Percentiles rank a stretch among this genome's conserved stretches.
phyloP scores from a whole-genome alignment of 2,329 filamentous ascomycete genomes.

The Trichoderma koningiopsis region DNA sequence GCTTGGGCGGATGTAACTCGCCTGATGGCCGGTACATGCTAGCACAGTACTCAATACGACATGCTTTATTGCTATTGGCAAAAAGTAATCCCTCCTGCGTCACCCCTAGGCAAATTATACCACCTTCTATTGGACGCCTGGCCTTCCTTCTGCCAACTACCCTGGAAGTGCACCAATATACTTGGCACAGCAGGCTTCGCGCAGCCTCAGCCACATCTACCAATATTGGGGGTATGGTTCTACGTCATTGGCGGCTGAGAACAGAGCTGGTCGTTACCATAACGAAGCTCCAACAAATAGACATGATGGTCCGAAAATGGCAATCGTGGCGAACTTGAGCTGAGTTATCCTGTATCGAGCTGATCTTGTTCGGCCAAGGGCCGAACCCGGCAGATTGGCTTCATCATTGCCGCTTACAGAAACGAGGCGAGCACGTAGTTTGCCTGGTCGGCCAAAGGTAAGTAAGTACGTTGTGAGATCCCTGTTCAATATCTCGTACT shows the following conservation, averaged over 20 bases:
- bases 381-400: not conserved
- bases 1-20: slow-evolving; percentile 5
- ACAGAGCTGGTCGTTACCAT: not conserved
- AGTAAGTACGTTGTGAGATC: not conserved
- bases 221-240: not conserved
- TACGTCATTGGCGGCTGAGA: not conserved
- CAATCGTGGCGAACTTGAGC: not conserved
- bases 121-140: slow-evolving; percentile 9
- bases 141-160: not conserved
- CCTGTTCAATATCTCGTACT: not conserved
- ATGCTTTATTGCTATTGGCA: not conserved
- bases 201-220: slow-evolving; percentile 5
- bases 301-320: not conserved
- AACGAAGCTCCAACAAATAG: not conserved
- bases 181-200: slow-evolving; percentile 7
- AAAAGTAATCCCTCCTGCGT: slow-evolving; percentile 9
- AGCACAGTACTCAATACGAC: not conserved
- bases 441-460: not conserved
- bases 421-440: not conserved
- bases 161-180: slow-evolving; percentile 12
- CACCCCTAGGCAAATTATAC: slow-evolving; percentile 5
- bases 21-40: not conserved
- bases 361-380: not conserved
- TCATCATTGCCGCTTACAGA: not conserved
- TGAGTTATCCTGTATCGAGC: not conserved